Percentiles rank a stretch among this genome's conserved stretches.
phyloP scores from a whole-genome alignment of 202 grass and related monocot genomes.

The Carex sylvatica region DNA sequence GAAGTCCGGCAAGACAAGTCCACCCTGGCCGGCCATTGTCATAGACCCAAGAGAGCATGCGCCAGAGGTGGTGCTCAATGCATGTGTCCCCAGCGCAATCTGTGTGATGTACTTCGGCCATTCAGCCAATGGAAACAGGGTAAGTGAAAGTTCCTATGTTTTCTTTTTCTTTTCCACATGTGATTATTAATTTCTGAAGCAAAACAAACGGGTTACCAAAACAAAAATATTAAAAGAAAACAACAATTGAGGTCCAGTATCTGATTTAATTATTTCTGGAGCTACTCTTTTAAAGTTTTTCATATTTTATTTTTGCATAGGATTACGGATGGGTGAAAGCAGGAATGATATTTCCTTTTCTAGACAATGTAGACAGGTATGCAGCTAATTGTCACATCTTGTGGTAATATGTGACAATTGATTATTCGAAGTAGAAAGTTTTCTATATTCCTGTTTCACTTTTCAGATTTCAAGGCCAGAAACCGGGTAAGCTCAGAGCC shows the following conservation, averaged over 20 bases:
- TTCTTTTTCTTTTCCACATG: background rate
- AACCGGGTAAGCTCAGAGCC: constrained; percentile 57
- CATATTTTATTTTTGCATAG: constrained; percentile 26
- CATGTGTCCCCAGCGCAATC: constrained; percentile 58
- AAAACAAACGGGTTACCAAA: background rate
- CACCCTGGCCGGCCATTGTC: constrained; percentile 77
- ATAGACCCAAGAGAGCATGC: constrained; percentile 68
- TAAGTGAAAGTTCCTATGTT: constrained; percentile 29
- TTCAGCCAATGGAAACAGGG: constrained; percentile 56
- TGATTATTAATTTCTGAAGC: background rate
- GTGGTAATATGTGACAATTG: constrained; percentile 3
- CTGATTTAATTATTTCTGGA: background rate
- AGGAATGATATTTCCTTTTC: constrained; percentile 80
- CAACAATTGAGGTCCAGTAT: background rate
- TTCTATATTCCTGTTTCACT: constrained; percentile 20
- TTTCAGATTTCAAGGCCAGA: constrained; percentile 72
- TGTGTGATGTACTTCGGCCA: constrained; percentile 93
- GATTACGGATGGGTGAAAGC: constrained; percentile 92
- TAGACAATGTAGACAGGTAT: constrained; percentile 72
- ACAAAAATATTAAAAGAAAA: background rate
- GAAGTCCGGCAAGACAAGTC: constrained; percentile 62
- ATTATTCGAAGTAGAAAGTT: background rate
- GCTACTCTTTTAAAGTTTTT: background rate
- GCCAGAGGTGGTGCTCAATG: constrained; percentile 66
- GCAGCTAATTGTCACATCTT: background rate